Evolutionary conservation across 805 yeast species (phyloP).

Genomic region (Candida rishiriensis): DNA sequence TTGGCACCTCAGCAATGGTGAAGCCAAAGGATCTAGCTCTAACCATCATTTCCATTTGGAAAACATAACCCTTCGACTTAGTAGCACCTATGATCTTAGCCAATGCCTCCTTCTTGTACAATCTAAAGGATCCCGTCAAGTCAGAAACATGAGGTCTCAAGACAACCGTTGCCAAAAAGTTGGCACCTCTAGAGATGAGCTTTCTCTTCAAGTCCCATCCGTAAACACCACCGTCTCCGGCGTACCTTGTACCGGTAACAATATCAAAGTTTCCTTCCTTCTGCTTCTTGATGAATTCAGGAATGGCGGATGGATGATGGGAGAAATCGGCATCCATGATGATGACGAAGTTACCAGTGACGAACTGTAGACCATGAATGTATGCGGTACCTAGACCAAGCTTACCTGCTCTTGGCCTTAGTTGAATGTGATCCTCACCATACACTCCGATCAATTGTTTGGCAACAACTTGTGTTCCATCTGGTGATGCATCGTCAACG

Average conservation of each 20-base stretch:
- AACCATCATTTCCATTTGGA: slow-evolving; percentile 88
- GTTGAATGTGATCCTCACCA: slow-evolving; percentile 56
- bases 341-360: slow-evolving; percentile 68
- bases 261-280: slow-evolving; percentile 46
- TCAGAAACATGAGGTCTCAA: slow-evolving; percentile 71
- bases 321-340: slow-evolving; percentile 86
- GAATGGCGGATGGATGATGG: slow-evolving; percentile 78
- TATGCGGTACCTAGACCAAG: slow-evolving; percentile 79
- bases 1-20: slow-evolving; percentile 74
- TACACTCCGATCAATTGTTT: slow-evolving; percentile 52
- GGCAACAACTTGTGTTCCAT: slow-evolving; percentile 75
- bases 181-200: slow-evolving; percentile 75
- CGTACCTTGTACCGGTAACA: slow-evolving; percentile 57
- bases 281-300: slow-evolving; percentile 66
- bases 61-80: slow-evolving; percentile 73
- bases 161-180: slow-evolving; percentile 67
- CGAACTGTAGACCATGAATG: slow-evolving; percentile 69
- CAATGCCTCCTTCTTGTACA: slow-evolving; percentile 67
- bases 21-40: slow-evolving; percentile 73
- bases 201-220: slow-evolving; percentile 84
- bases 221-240: slow-evolving; percentile 77
- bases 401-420: slow-evolving; percentile 72
- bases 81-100: slow-evolving; percentile 63
- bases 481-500: slow-evolving; percentile 79
- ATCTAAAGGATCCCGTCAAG: slow-evolving; percentile 72